phyloP scores from a whole-genome alignment of 306 rosid species.

The Lagenaria siceraria region DNA sequence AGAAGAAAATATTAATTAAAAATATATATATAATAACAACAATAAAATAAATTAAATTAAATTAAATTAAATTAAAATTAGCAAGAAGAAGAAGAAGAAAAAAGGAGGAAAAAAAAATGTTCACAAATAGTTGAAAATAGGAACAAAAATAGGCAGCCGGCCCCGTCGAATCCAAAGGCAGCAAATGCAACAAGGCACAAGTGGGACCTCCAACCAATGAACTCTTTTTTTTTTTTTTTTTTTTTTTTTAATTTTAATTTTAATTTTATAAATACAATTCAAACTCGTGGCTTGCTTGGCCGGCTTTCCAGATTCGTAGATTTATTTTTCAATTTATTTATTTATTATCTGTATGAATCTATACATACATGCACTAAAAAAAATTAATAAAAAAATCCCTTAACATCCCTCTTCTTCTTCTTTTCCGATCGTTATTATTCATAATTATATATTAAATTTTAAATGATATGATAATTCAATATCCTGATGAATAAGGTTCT shows the following conservation, averaged over 20 bases:
- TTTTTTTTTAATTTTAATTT: background rate
- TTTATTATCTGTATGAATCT: slow-evolving; percentile 5
- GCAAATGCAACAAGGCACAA: background rate
- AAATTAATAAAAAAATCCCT: background rate
- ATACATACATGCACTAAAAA: background rate
- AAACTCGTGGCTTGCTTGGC: slow-evolving; percentile 13
- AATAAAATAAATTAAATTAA: background rate
- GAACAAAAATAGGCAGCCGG: background rate
- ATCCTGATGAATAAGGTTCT: slow-evolving; percentile 5
- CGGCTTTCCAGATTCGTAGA: slow-evolving; percentile 24
- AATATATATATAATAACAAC: background rate
- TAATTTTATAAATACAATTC: slow-evolving; percentile 1
- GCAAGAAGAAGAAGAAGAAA: background rate
- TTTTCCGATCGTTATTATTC: background rate
- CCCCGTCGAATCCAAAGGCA: slow-evolving; percentile 9
- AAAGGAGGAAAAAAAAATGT: too few relatives aligned
- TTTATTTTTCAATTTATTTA: background rate
- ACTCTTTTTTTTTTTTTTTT: background rate
- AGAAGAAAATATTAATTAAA: background rate
- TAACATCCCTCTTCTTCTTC: background rate
- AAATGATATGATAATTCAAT: background rate
- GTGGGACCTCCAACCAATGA: background rate
- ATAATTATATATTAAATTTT: background rate
- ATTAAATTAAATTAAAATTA: too few relatives aligned
- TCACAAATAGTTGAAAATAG: background rate